A percentile compares a stretch with the other conserved stretches of the same genome.
Evolutionary conservation across 1,284 basidiomycete genomes (phyloP).

Genomic region (Malassezia cuniculi): DNA sequence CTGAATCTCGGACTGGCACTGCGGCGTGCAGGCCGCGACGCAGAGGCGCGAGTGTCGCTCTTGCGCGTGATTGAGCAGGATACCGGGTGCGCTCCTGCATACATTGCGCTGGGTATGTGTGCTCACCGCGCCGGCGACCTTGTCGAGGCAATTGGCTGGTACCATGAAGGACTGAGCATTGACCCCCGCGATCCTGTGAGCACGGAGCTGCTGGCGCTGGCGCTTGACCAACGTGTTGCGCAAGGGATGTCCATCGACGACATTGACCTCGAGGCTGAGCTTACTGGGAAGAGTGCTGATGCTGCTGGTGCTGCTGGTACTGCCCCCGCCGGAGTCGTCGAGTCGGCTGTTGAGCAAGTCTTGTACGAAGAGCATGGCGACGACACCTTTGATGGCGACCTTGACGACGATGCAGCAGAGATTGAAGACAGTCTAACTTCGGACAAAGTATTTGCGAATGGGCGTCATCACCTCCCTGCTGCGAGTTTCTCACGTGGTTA

Average conservation of each 20-base stretch:
- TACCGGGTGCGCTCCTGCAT: conserved; percentile 25
- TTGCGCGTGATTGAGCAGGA: conserved; percentile 28
- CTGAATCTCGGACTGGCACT: conserved; percentile 47
- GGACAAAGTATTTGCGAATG: too few relatives aligned
- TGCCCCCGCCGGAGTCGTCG: too few relatives aligned
- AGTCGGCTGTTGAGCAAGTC: too few relatives aligned
- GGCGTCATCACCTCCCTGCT: too few relatives aligned
- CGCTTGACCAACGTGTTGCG: conserved; percentile 9
- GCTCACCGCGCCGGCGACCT: conserved; percentile 25
- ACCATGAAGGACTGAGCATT: conserved; percentile 22
- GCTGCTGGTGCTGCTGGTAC: too few relatives aligned
- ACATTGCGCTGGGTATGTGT: conserved; percentile 31
- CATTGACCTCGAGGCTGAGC: too few relatives aligned
- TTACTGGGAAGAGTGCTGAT: too few relatives aligned
- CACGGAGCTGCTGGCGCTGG: conserved; percentile 10
- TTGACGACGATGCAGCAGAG: too few relatives aligned
- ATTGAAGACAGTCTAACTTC: too few relatives aligned
- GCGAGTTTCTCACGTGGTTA: too few relatives aligned
- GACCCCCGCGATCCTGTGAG: conserved; percentile 13
- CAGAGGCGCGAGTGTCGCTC: conserved; percentile 19
- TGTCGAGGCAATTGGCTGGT: conserved; percentile 30
- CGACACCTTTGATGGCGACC: too few relatives aligned
- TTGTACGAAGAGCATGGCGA: too few relatives aligned
- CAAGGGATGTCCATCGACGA: conserved; percentile 10
- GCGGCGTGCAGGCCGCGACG: conserved; percentile 15